Conservation (phyloP, 805 yeast genomes). For the Isabelozyma rhagii region DNA sequence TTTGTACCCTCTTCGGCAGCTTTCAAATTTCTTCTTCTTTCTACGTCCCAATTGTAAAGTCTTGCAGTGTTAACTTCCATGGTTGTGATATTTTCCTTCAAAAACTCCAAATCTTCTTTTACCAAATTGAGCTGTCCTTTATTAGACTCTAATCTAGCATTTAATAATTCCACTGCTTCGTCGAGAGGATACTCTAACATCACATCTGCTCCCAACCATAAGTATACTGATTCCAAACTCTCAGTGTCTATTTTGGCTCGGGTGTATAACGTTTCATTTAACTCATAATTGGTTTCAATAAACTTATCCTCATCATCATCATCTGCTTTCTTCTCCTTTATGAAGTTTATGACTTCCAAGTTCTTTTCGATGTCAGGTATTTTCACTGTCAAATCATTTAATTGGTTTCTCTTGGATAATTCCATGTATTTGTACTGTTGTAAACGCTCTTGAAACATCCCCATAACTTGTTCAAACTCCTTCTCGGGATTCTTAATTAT, state of each 20-base stretch:
- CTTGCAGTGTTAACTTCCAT: conserved; percentile 98
- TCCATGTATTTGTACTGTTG: conserved; percentile 92
- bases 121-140: conserved; percentile 56
- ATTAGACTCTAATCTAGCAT: conserved; percentile 61
- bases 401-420: conserved; percentile 46
- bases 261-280: conserved; percentile 90
- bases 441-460: conserved; percentile 78
- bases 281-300: conserved; percentile 77
- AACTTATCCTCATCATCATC: conserved; percentile 12
- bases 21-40: conserved; percentile 56
- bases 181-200: conserved; percentile 92
- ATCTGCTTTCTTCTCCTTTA: conserved; percentile 46
- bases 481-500: conserved; percentile 58
- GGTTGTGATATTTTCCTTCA: conserved; percentile 88
- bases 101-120: conserved; percentile 79
- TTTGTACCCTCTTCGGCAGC: conserved; percentile 36
- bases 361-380: conserved; percentile 92
- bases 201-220: conserved; percentile 98
- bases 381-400: conserved; percentile 56
- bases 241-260: conserved; percentile 68
- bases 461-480: conserved; percentile 68
- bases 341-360: conserved; percentile 64
- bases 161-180: conserved; percentile 76
- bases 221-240: conserved; percentile 56
- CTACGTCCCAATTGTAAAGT: conserved; percentile 84